Conservation (phyloP, 305 asterid genomes). For the Rubia balearica region DNA sequence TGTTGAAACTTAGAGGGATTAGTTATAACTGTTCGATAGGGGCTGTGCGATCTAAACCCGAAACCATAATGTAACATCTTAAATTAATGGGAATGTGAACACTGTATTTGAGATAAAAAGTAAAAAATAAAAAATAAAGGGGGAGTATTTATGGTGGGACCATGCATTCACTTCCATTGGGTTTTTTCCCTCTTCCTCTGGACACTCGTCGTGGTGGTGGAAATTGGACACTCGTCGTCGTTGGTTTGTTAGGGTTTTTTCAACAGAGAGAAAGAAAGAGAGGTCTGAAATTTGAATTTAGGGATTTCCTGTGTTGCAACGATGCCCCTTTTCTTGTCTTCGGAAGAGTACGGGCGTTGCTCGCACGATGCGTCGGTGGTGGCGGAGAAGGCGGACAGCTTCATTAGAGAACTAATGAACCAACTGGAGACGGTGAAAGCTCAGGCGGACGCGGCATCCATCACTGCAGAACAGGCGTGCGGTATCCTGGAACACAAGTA, state of each 20-base stretch:
- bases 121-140: no score
- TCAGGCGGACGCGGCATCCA: slow-evolving; percentile 77
- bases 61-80: no score
- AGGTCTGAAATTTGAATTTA: background rate
- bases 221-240: no score
- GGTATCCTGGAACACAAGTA: slow-evolving; percentile 74
- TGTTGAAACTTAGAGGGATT: no score
- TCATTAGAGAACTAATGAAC: slow-evolving; percentile 50
- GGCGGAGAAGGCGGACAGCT: slow-evolving; percentile 80
- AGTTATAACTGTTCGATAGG: no score
- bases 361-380: slow-evolving; percentile 45
- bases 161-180: no score
- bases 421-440: slow-evolving; percentile 77
- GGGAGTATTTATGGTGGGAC: no score
- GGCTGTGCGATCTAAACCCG: no score
- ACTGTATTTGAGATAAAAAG: no score
- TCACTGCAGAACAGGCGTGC: slow-evolving; percentile 88
- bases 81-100: no score
- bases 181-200: no score
- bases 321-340: slow-evolving; percentile 74
- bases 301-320: background rate
- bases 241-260: background rate
- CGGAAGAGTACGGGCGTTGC: slow-evolving; percentile 52
- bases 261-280: background rate
- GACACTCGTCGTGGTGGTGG: no score